Evolutionary conservation across 495 filamentous ascomycete species (phyloP), one percentile per base, ranked within the genome.

Genomic region (Penicillium coprophilum): DNA sequence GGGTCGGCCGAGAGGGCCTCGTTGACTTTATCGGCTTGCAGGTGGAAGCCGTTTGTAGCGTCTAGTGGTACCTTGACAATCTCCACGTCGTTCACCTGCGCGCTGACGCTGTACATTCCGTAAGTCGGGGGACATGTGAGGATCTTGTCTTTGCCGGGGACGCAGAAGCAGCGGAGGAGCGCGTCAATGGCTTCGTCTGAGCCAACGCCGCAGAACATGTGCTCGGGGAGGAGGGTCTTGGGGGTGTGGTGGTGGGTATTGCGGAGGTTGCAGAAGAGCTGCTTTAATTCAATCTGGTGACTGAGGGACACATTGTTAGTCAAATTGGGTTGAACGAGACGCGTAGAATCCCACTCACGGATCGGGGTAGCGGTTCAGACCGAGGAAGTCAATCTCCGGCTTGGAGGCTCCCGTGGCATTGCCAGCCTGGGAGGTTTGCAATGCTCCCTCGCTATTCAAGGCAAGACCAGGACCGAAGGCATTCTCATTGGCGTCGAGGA

Each of bases 401-500:
- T 74, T 70, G 6, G 64, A 67, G 23, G 63, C 59, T 7, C 69
- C 72, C n/a, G 68, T 76, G 55, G 71, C 58, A 60, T 67, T 53
- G 41, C 67, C 70, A 20, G 63, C 61, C 38, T 68, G 69, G 19
- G 70, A 72, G 38, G 67, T 55, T 32, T 75, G 61, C 13, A 83
- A 72, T 34, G 76, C 73, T n/a, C 77, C 78, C 50, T 79, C 66
- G 12, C 60, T 56, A 47, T 69, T 75, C 50, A 85, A 53, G 9
- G 72, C 73, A 38, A 92, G 72, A 13, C 85, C 82, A 1, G 94
- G 92, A 2, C 95, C 94, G 72, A 87, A 96, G 50, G 94, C 92
- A 68, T 97, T 98, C 72, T 98, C 94, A 62, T 98, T 98, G 55
- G 95, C 94, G 67, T 98, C 94, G 55, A 98, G 88, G 28, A 98